Base-by-base conservation (phyloP, 495 filamentous ascomycete genomes). In the Entonaema liquescens region DNA sequence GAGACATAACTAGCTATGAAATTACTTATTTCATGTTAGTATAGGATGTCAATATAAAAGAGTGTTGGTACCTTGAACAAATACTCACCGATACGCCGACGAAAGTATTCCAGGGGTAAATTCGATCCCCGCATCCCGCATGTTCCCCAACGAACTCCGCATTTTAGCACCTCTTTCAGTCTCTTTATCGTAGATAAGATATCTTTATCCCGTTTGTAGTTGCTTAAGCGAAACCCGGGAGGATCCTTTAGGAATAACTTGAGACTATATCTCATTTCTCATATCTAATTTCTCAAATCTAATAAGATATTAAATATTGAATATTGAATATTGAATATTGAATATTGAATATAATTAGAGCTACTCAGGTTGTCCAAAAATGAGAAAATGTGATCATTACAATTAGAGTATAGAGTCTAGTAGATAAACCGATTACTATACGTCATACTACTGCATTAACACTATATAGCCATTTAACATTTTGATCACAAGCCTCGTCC, bases 141-240 rank as follows among this genome's bases (percentile, higher is more conserved):
- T 12, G 52, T 73, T 62, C 70, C 70, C 70, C 65, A 69, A 73
- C 55, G 49, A 60, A 56, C 60, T 68, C 69, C 69, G 69, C 69
- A 64, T 64, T 56, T 31, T 44, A 47, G 8, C 8, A 23, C 8
- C 42, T 47, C n/a, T 9, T 23, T 47, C 19, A 47, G 42, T 9
- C 42, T 19, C 23, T 47, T 8, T n/a, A 13, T 2, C 19, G 17
- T 9, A 44, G 40, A 44, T 44, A 44, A 44, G 40, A 1, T 44
- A 44, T 38, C 3, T 38, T 7, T 38, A 38, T 15, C n/a, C 36
- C 36, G 36, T 38, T 38, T 38, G 12, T 38, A 7, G 36, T 38
- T 15, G 13, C 36, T n/a, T 38, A 38, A 38, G 36, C 36, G 36
- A 38, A 38, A 5, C 3, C 13, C 3, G n/a, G 1, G 13, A n/a